Percentiles rank a stretch among this genome's conserved stretches.
Evolutionary conservation across 169 alveolate species (phyloP).

Genomic region (Plasmodium coatneyi): DNA sequence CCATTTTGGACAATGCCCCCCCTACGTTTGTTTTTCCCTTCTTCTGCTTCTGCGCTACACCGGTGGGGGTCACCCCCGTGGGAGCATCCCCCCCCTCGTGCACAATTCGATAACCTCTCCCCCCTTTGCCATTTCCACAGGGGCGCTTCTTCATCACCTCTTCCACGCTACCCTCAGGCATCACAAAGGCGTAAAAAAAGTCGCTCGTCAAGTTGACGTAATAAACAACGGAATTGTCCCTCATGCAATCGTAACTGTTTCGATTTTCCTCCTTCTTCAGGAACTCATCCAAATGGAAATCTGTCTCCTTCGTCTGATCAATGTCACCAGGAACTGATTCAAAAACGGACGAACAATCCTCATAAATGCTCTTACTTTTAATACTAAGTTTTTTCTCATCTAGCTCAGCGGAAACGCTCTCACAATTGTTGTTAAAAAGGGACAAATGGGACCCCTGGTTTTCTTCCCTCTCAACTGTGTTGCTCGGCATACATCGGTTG

Average conservation of each 20-base stretch:
- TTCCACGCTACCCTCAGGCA: slow-evolving; percentile 45
- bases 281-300: slow-evolving; percentile 47
- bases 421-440: slow-evolving; percentile 3
- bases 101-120: not conserved
- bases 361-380: slow-evolving; percentile 32
- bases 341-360: slow-evolving; percentile 59
- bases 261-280: slow-evolving; percentile 55
- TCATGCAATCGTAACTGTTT: not conserved
- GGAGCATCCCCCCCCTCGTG: not conserved
- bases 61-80: not conserved
- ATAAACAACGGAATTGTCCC: slow-evolving; percentile 61
- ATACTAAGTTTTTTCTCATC: not conserved
- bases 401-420: not conserved
- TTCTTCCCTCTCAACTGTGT: not conserved
- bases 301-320: slow-evolving; percentile 4
- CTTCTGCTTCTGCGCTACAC: not conserved
- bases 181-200: slow-evolving; percentile 61
- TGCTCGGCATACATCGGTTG: not conserved
- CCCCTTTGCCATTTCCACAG: not conserved
- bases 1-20: not conserved
- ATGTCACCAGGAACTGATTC: slow-evolving; percentile 24
- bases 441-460: not conserved
- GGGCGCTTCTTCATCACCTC: slow-evolving; percentile 13
- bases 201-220: slow-evolving; percentile 75
- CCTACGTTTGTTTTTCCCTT: not conserved